Evolutionary conservation across 208 protist species (phyloP).

Genomic region (Trypanosomatidae sp.): DNA sequence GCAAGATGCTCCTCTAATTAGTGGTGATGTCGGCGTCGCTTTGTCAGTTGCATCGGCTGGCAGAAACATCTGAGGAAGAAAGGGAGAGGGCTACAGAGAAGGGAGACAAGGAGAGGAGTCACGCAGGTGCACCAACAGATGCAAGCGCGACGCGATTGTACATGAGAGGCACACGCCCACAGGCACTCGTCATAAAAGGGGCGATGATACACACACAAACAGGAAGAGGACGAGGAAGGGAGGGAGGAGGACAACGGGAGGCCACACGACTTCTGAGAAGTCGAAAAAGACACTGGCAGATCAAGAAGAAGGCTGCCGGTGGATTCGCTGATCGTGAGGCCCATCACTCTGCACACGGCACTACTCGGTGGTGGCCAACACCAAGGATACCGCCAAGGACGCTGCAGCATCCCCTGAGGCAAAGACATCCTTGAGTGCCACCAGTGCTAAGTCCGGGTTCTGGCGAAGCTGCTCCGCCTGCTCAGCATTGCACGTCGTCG

Average conservation of each 20-base stretch:
- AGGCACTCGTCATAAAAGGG: neutral
- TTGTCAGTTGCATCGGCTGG: neutral
- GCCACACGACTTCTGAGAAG: neutral
- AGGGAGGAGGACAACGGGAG: neutral
- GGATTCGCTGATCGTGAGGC: neutral
- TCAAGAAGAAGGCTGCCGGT: neutral
- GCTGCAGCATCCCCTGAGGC: constrained; percentile 55
- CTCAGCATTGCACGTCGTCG: constrained; percentile 18
- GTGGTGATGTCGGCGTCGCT: neutral
- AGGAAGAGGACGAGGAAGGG: too few species aligned
- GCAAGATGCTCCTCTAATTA: neutral
- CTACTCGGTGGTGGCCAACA: constrained; percentile 6
- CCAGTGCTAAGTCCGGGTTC: constrained; percentile 13
- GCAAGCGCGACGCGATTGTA: neutral
- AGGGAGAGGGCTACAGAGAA: neutral
- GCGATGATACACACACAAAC: neutral
- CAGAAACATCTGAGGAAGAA: neutral
- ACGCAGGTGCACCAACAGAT: neutral
- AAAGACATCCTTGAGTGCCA: constrained; percentile 44
- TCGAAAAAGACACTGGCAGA: neutral
- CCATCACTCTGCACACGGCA: neutral
- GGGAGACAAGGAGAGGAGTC: neutral
- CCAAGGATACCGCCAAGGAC: constrained; percentile 43
- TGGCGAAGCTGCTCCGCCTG: constrained; percentile 25
- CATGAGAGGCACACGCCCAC: neutral